Evolutionary conservation across 2,329 filamentous ascomycete genomes (phyloP).

Genomic region (Aspergillus puulaauensis): DNA sequence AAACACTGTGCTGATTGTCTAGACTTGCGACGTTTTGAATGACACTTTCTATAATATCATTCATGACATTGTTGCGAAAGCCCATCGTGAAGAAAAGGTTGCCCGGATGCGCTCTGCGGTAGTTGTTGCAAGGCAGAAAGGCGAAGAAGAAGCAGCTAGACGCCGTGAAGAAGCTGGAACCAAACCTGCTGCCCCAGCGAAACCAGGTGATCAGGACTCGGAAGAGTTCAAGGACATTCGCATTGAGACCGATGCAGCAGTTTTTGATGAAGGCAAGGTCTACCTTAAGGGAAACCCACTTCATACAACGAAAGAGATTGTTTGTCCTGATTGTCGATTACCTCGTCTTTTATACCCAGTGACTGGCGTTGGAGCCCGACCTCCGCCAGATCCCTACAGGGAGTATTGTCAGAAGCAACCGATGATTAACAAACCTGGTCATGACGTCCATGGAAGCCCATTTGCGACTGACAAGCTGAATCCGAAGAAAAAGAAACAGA

Average conservation of each 20-base stretch:
- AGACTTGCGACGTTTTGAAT: slow-evolving; percentile 53
- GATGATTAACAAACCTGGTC: slow-evolving; percentile 56
- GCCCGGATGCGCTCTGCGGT: slow-evolving; percentile 57
- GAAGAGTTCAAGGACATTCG: slow-evolving; percentile 35
- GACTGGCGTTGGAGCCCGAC: slow-evolving; percentile 50
- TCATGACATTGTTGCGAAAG: slow-evolving; percentile 58
- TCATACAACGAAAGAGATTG: slow-evolving; percentile 58
- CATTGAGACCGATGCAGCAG: slow-evolving; percentile 52
- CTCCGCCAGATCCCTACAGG: slow-evolving; percentile 49
- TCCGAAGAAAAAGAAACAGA: slow-evolving; percentile 46
- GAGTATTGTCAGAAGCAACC: slow-evolving; percentile 62
- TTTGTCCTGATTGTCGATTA: slow-evolving; percentile 61
- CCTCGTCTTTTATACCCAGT: slow-evolving; percentile 60
- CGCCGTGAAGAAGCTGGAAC: slow-evolving; percentile 31
- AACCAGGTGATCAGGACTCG: slow-evolving; percentile 35
- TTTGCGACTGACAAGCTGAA: slow-evolving; percentile 45
- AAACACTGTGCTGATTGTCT: slow-evolving; percentile 17
- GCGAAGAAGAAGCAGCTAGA: slow-evolving; percentile 38
- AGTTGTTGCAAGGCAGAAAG: slow-evolving; percentile 43
- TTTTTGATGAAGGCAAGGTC: slow-evolving; percentile 54
- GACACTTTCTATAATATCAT: slow-evolving; percentile 61
- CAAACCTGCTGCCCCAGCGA: slow-evolving; percentile 32
- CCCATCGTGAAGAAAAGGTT: slow-evolving; percentile 61
- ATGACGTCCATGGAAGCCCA: slow-evolving; percentile 61
- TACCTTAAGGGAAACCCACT: slow-evolving; percentile 59